These are phyloP conservation scores for Hanseniaspora pseudoguilliermondii DNA, from an alignment of 805 yeast species.

Conservation along the genomic window DNA sequence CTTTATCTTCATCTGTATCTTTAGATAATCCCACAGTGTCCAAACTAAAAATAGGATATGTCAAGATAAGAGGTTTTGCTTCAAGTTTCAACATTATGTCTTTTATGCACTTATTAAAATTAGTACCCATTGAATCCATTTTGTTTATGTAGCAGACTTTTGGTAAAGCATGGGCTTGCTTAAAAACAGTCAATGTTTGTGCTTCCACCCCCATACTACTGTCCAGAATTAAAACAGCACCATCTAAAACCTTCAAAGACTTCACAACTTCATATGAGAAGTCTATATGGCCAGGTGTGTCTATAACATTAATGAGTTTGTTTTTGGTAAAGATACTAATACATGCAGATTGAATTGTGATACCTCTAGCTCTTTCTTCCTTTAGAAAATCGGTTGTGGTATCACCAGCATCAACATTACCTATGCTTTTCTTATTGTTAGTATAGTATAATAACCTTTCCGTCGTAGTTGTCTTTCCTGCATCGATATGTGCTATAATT, in stretches of 20 bases:
- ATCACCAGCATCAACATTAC: conserved; percentile 93
- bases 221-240: conserved; percentile 84
- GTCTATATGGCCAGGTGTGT: conserved; percentile 98
- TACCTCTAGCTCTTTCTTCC: conserved; percentile 84
- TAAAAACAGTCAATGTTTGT: conserved; percentile 95
- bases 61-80: conserved; percentile 62
- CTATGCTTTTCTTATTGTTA: conserved; percentile 68
- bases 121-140: conserved; percentile 95
- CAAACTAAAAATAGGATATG: conserved; percentile 56
- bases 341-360: conserved; percentile 93
- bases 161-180: conserved; percentile 70
- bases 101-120: conserved; percentile 76
- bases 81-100: conserved; percentile 67
- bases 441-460: conserved; percentile 87
- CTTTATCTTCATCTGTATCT: conserved; percentile 21
- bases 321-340: conserved; percentile 70
- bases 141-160: conserved; percentile 73
- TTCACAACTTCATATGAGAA: conserved; percentile 89
- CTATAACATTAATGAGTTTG: conserved; percentile 74
- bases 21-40: conserved; percentile 21
- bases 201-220: conserved; percentile 98
- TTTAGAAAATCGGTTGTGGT: conserved; percentile 88
- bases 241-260: conserved; percentile 82
- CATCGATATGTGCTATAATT: conserved; percentile 97
- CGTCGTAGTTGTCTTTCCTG: conserved; percentile 96